Evolutionary conservation across 1,139 yeast species (phyloP).

Genomic region (Debaryomyces psychrophilus): DNA sequence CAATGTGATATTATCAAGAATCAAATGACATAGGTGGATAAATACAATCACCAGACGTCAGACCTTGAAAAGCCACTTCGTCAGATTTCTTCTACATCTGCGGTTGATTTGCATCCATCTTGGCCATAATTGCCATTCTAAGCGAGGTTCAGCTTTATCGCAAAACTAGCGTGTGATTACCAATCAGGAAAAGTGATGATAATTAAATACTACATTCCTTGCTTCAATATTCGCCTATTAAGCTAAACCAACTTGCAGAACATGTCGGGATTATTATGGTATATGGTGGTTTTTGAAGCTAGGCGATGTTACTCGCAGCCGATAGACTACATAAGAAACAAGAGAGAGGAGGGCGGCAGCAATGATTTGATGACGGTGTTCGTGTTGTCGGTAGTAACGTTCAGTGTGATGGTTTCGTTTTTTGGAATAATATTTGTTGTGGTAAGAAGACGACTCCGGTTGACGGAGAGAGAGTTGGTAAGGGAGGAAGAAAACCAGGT

Average conservation of each 20-base stretch:
- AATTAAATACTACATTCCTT: constrained; percentile 1
- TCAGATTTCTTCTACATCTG: too few species aligned
- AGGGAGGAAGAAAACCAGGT: constrained; percentile 66
- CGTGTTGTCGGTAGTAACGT: constrained; percentile 2
- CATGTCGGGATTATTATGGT: constrained; percentile 1
- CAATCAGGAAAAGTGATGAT: constrained; percentile 2
- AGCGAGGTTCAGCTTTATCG: constrained; percentile 1
- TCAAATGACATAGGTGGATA: too few species aligned
- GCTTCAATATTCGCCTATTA: neutral
- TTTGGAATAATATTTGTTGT: constrained; percentile 4
- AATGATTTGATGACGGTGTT: constrained; percentile 7
- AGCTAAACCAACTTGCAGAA: neutral
- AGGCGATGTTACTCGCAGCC: neutral
- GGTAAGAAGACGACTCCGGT: constrained; percentile 11
- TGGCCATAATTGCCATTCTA: neutral
- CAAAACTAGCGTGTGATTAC: neutral
- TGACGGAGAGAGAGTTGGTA: constrained; percentile 55
- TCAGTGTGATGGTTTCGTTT: constrained; percentile 7
- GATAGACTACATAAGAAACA: neutral
- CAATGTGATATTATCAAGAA: too few species aligned
- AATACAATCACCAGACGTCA: too few species aligned
- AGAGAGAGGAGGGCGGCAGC: neutral
- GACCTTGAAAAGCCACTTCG: too few species aligned
- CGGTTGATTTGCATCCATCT: too few species aligned
- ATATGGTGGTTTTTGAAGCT: neutral